A percentile compares a stretch with the other conserved stretches of the same genome.
Evolutionary conservation across 2,329 filamentous ascomycete genomes (phyloP).

Genomic region (Ophiosphaerella herpotricha): DNA sequence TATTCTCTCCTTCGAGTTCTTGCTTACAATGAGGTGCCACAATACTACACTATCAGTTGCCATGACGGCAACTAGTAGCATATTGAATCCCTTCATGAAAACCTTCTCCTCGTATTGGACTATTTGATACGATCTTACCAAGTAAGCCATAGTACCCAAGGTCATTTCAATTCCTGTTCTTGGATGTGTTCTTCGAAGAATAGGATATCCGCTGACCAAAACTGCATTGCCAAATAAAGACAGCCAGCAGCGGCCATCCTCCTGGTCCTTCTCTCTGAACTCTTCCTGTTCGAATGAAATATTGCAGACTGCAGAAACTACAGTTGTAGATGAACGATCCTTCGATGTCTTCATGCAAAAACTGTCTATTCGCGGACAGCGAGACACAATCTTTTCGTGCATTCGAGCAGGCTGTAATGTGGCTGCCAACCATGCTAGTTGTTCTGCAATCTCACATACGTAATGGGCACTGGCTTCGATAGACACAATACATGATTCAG

Average conservation of each 20-base stretch:
- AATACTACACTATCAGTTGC: background rate
- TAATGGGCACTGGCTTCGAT: background rate
- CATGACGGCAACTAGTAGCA: background rate
- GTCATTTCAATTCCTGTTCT: conserved; percentile 1
- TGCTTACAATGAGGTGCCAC: background rate
- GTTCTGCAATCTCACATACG: background rate
- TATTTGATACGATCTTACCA: background rate
- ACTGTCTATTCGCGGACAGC: background rate
- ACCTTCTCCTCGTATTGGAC: background rate
- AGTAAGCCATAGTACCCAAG: background rate
- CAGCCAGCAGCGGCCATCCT: background rate
- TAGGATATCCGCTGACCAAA: conserved; percentile 1
- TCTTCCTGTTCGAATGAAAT: too few relatives aligned
- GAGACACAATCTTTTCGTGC: background rate
- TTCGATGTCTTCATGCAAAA: background rate
- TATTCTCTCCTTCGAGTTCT: background rate
- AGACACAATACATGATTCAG: background rate
- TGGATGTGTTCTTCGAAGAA: background rate
- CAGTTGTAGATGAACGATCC: background rate
- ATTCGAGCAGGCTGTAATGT: background rate
- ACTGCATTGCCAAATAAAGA: background rate
- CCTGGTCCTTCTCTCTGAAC: too few relatives aligned
- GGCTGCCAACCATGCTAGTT: conserved; percentile 1
- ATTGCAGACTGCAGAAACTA: too few relatives aligned
- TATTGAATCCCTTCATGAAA: conserved; percentile 1